Evolutionary conservation across 2,329 filamentous ascomycete genomes (phyloP).

Genomic region (Microthyrium microscopicum): DNA sequence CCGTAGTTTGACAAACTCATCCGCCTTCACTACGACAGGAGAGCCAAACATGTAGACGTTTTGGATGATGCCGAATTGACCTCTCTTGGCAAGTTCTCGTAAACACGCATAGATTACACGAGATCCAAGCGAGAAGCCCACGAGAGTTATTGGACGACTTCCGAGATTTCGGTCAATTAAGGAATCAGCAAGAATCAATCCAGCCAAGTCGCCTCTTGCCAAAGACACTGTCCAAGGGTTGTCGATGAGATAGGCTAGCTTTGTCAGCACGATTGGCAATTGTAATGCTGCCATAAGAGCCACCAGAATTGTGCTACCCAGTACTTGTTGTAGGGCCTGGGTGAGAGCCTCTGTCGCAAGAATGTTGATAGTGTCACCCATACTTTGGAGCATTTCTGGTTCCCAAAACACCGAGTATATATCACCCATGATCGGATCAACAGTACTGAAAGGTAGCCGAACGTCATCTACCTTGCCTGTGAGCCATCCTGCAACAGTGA

Average conservation of each 20-base stretch:
- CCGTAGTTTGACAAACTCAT: slow-evolving; percentile 68
- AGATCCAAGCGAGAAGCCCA: slow-evolving; percentile 86
- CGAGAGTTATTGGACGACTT: slow-evolving; percentile 76
- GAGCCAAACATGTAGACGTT: slow-evolving; percentile 93
- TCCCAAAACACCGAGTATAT: slow-evolving; percentile 96
- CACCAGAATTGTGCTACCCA: slow-evolving; percentile 77
- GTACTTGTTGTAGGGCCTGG: slow-evolving; percentile 85
- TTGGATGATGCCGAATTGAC: slow-evolving; percentile 74
- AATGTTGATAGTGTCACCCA: slow-evolving; percentile 98
- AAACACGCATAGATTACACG: slow-evolving; percentile 87
- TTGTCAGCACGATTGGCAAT: slow-evolving; percentile 81
- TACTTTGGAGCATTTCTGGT: slow-evolving; percentile 91
- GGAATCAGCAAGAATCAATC: slow-evolving; percentile 85
- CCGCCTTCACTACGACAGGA: slow-evolving; percentile 76
- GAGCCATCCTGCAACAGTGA: slow-evolving; percentile 96
- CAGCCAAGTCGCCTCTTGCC: slow-evolving; percentile 72
- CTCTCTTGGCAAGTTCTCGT: slow-evolving; percentile 67
- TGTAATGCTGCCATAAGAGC: slow-evolving; percentile 85
- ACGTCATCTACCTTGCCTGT: slow-evolving; percentile 96
- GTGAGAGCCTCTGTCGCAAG: slow-evolving; percentile 94
- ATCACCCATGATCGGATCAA: slow-evolving; percentile 95
- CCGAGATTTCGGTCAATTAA: slow-evolving; percentile 83
- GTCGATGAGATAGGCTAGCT: slow-evolving; percentile 89
- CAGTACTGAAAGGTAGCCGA: slow-evolving; percentile 83
- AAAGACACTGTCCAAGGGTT: slow-evolving; percentile 98